phyloP scores from a whole-genome alignment of 306 rosid genomes.

The Trichosanthes cucumerina region DNA sequence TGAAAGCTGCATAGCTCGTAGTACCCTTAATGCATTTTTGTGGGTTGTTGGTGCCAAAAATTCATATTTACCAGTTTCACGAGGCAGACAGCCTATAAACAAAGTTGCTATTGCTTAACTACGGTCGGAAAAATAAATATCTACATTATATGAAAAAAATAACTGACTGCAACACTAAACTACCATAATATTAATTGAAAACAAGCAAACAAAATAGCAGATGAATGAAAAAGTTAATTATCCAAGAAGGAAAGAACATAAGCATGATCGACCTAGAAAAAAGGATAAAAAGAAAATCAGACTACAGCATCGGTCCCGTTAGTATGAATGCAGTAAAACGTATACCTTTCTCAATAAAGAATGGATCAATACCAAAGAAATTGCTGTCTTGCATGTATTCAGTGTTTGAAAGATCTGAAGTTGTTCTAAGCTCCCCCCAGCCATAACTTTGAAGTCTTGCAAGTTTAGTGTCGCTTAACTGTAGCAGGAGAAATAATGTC shows the following conservation, averaged over 20 bases:
- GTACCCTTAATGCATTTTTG: conserved; percentile 63
- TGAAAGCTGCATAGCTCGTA: conserved; percentile 92
- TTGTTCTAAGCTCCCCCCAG: conserved; percentile 50
- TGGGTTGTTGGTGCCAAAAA: conserved; percentile 74
- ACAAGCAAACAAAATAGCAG: neutral
- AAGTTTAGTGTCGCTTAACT: conserved; percentile 43
- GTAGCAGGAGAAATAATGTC: conserved; percentile 12
- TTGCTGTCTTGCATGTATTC: conserved; percentile 28
- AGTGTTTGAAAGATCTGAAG: conserved; percentile 16
- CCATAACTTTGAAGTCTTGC: conserved; percentile 51
- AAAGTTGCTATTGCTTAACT: conserved; percentile 4
- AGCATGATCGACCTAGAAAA: neutral
- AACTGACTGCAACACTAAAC: neutral
- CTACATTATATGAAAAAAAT: neutral
- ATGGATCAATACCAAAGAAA: conserved; percentile 62
- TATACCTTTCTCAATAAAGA: conserved; percentile 65
- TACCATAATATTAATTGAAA: neutral
- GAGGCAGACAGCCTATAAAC: conserved; percentile 35
- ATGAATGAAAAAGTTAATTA: neutral
- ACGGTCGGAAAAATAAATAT: neutral
- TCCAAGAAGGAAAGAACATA: neutral
- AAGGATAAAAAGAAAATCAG: neutral
- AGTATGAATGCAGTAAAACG: neutral
- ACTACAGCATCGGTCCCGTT: neutral
- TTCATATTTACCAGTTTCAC: conserved; percentile 48